Evolutionary conservation across 176 grass and related monocot genomes (phyloP).

Genomic region (Oryza glaberrima): DNA sequence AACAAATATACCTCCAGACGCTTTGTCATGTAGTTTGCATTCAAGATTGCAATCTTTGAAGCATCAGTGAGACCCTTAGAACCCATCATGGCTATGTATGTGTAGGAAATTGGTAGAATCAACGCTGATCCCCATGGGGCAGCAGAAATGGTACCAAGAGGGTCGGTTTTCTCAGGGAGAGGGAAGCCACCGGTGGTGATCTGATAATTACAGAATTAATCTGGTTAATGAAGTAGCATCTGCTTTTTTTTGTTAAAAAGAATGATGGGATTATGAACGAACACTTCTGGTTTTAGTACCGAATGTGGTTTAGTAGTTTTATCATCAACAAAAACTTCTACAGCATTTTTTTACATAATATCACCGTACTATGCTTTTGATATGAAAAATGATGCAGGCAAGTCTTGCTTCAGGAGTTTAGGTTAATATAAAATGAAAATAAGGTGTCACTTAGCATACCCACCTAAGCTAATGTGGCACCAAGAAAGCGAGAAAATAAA

Average conservation of each 20-base stretch:
- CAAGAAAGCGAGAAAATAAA: not conserved
- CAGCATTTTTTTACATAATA: not conserved
- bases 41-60: conserved; percentile 96
- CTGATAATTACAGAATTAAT: conserved; percentile 45
- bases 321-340: conserved; percentile 1
- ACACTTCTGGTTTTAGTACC: not conserved
- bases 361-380: not conserved
- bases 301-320: not conserved
- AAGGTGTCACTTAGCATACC: not conserved
- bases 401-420: conserved; percentile 18
- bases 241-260: conserved; percentile 27
- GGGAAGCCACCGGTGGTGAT: conserved; percentile 90
- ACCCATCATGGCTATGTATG: conserved; percentile 99
- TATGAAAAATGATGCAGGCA: conserved; percentile 31
- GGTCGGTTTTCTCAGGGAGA: conserved; percentile 75
- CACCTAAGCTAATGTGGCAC: not conserved
- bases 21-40: conserved; percentile 99
- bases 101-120: conserved; percentile 96
- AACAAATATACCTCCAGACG: conserved; percentile 81
- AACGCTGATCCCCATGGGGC: conserved; percentile 99
- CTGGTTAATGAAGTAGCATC: conserved; percentile 5
- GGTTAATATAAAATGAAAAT: conserved; percentile 15
- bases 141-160: conserved; percentile 91
- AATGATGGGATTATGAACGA: not conserved
- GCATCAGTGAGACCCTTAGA: conserved; percentile 92